Evolutionary conservation across 257 asterid genomes (phyloP).

Genomic region (Capsicum baccatum): DNA sequence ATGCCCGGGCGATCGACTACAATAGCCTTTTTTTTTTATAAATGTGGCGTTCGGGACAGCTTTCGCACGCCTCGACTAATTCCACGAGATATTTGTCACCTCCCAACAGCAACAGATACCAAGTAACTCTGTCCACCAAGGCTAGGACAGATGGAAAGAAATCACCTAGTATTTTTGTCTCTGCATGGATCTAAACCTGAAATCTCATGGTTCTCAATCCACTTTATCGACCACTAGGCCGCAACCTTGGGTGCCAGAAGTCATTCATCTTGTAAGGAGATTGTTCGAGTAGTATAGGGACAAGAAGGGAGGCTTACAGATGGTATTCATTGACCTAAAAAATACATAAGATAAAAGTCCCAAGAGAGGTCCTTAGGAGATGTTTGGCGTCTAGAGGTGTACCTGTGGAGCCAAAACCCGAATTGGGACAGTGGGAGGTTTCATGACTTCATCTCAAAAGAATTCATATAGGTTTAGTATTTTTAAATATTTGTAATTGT

Average conservation of each 20-base stretch:
- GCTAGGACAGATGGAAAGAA: no score
- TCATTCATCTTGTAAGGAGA: not conserved
- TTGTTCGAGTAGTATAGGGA: not conserved
- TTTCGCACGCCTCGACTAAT: no score
- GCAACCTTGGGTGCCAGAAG: not conserved
- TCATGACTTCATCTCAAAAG: no score
- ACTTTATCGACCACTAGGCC: no score
- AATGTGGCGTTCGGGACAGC: no score
- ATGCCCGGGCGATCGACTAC: not conserved
- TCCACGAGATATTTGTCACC: no score
- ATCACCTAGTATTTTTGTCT: no score
- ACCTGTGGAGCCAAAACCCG: not conserved
- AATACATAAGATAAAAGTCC: not conserved
- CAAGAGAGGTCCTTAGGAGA: not conserved
- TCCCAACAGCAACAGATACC: no score
- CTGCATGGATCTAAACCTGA: no score
- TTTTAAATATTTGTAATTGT: not conserved
- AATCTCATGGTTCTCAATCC: no score
- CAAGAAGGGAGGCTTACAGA: not conserved
- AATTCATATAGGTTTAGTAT: not conserved
- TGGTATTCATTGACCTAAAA: conserved; percentile 4
- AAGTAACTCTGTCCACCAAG: no score
- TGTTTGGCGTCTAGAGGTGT: not conserved
- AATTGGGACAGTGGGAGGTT: not conserved
- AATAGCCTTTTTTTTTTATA: no score